Evolutionary conservation across 805 yeast species (phyloP).

Genomic region (Saturnispora ahearnii): DNA sequence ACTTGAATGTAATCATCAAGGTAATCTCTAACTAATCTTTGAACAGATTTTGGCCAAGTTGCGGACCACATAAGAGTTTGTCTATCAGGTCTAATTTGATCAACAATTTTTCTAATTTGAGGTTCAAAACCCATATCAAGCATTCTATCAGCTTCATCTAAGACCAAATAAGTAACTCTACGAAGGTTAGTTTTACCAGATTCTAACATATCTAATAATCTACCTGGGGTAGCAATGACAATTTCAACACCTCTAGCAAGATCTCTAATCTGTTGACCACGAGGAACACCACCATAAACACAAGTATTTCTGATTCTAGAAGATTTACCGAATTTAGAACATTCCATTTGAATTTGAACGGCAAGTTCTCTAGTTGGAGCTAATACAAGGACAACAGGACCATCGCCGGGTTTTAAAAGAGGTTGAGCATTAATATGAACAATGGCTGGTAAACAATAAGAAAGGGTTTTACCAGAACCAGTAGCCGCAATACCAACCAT

Average conservation of each 20-base stretch:
- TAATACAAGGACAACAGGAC: conserved; percentile 89
- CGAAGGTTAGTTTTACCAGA: conserved; percentile 87
- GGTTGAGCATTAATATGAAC: conserved; percentile 99
- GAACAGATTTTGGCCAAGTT: conserved; percentile 99
- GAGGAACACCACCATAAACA: conserved; percentile 99
- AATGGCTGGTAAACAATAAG: conserved; percentile 94
- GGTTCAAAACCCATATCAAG: conserved; percentile 99
- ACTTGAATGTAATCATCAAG: conserved; percentile 92
- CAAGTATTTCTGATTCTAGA: conserved; percentile 95
- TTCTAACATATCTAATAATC: conserved; percentile 96
- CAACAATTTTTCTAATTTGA: conserved; percentile 94
- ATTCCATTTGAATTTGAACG: conserved; percentile 93
- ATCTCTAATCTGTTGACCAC: conserved; percentile 96
- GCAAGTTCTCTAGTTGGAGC: conserved; percentile 99
- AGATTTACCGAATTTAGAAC: conserved; percentile 85
- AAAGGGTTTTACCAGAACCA: conserved; percentile 97
- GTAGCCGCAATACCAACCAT: conserved; percentile 99
- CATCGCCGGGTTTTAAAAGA: conserved; percentile 85
- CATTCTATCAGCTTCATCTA: conserved; percentile 99
- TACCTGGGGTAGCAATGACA: conserved; percentile 96
- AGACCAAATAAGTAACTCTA: conserved; percentile 92
- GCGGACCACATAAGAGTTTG: conserved; percentile 99
- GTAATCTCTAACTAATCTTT: conserved; percentile 85
- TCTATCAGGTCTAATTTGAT: conserved; percentile 97
- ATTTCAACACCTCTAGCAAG: conserved; percentile 93